Percentiles rank a stretch among this genome's conserved stretches.
Evolutionary conservation across 495 filamentous ascomycete genomes (phyloP).

Genomic region (Parathielavia hyrcaniae): DNA sequence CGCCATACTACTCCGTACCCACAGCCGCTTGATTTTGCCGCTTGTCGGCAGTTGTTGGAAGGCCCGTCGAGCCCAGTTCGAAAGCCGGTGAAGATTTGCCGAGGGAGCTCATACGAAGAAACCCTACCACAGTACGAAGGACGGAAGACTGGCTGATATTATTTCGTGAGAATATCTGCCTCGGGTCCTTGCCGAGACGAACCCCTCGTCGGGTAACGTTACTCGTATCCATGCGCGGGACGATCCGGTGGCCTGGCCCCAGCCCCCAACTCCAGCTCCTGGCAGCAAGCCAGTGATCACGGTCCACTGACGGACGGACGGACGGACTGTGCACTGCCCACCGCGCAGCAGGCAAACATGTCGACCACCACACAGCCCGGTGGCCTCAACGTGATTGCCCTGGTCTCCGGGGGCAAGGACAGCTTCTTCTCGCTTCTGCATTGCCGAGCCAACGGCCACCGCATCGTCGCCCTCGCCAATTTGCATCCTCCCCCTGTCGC

Average conservation of each 20-base stretch:
- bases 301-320: no score
- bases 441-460: conserved; percentile 78
- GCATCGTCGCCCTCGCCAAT: conserved; percentile 82
- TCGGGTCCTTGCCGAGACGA: background rate
- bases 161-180: no score
- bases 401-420: conserved; percentile 96
- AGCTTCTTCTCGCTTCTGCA: conserved; percentile 91
- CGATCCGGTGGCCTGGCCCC: conserved; percentile 4
- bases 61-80: background rate
- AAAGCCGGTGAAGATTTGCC: no score
- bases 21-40: background rate
- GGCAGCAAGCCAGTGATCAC: no score
- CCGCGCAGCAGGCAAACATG: background rate
- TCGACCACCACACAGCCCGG: conserved; percentile 16
- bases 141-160: background rate
- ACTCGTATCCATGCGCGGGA: conserved; percentile 14
- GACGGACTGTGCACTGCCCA: background rate
- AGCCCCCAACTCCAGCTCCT: background rate
- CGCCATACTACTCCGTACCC: no score
- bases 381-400: conserved; percentile 72
- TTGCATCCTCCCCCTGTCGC: conserved; percentile 48
- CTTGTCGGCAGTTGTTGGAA: conserved; percentile 3
- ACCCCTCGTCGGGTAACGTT: no score
- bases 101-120: no score
- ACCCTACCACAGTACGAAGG: no score